phyloP scores from a whole-genome alignment of 2,329 filamentous ascomycete genomes.

The Colletotrichum sp. region DNA sequence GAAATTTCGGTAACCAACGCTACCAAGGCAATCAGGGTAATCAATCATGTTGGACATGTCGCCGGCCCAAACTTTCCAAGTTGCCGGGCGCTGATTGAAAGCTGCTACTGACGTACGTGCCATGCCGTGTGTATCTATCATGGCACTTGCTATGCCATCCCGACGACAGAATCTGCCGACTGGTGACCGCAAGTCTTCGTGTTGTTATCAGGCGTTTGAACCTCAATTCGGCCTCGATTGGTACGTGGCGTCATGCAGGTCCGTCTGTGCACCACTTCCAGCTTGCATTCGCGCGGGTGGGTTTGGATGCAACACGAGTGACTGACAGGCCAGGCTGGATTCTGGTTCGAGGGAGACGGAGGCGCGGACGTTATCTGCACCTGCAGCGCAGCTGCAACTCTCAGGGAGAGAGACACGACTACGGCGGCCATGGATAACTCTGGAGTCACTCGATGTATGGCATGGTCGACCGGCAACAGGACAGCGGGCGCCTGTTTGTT shows the following conservation, averaged over 20 bases:
- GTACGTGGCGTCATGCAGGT: conserved; percentile 23
- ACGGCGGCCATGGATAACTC: neutral
- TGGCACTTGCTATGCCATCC: neutral
- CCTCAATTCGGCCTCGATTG: conserved; percentile 6
- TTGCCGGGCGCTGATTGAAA: neutral
- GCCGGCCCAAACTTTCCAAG: neutral
- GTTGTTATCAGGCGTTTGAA: conserved; percentile 7
- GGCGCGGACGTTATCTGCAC: conserved; percentile 4
- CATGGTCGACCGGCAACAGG: conserved; percentile 7
- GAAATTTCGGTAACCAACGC: neutral
- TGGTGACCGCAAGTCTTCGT: neutral
- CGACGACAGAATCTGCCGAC: neutral
- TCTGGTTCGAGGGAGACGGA: conserved; percentile 6
- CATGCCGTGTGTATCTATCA: neutral
- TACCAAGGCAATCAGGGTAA: neutral
- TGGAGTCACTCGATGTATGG: neutral
- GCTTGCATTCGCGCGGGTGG: conserved; percentile 8
- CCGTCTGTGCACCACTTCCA: conserved; percentile 22
- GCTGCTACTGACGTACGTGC: neutral
- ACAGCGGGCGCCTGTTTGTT: neutral
- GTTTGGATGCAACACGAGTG: conserved; percentile 13
- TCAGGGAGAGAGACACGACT: conserved; percentile 16
- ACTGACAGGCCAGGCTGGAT: conserved; percentile 15
- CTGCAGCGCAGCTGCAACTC: conserved; percentile 14
- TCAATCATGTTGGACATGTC: neutral